A percentile compares a stretch with the other conserved stretches of the same genome.
Conservation (phyloP, 2,329 filamentous ascomycete species). For the Hymenoscyphus linearis region DNA sequence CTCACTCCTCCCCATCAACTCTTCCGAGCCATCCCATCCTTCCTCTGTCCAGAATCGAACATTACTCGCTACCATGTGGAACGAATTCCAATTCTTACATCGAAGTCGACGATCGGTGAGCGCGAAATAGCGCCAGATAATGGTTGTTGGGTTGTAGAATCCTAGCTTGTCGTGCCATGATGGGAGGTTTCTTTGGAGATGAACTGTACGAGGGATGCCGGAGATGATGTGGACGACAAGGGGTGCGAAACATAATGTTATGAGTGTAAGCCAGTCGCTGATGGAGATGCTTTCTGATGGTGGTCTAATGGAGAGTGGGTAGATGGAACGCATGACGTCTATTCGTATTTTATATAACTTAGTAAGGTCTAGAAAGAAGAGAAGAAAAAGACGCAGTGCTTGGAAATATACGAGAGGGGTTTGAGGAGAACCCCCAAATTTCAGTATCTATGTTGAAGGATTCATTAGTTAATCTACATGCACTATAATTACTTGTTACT, state of each 20-base stretch:
- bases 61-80: constrained; percentile 32
- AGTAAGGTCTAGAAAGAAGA: too few relatives aligned
- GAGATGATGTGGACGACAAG: constrained; percentile 32
- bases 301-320: neutral
- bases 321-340: neutral
- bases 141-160: constrained; percentile 33
- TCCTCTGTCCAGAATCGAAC: constrained; percentile 33
- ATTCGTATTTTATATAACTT: too few relatives aligned
- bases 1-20: constrained; percentile 19
- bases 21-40: constrained; percentile 34
- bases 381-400: too few relatives aligned
- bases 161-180: constrained; percentile 30
- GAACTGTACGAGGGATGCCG: constrained; percentile 13
- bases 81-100: constrained; percentile 26
- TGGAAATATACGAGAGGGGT: too few relatives aligned
- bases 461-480: too few relatives aligned
- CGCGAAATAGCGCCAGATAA: constrained; percentile 6
- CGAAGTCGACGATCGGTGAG: constrained; percentile 29
- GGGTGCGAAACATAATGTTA: constrained; percentile 33
- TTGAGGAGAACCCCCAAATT: too few relatives aligned
- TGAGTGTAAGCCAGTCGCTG: constrained; percentile 30
- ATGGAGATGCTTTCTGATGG: neutral
- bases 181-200: neutral
- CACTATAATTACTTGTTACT: too few relatives aligned
- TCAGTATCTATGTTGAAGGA: too few relatives aligned